phyloP scores from a whole-genome alignment of 495 filamentous ascomycete genomes.

The Cudoniella acicularis region DNA sequence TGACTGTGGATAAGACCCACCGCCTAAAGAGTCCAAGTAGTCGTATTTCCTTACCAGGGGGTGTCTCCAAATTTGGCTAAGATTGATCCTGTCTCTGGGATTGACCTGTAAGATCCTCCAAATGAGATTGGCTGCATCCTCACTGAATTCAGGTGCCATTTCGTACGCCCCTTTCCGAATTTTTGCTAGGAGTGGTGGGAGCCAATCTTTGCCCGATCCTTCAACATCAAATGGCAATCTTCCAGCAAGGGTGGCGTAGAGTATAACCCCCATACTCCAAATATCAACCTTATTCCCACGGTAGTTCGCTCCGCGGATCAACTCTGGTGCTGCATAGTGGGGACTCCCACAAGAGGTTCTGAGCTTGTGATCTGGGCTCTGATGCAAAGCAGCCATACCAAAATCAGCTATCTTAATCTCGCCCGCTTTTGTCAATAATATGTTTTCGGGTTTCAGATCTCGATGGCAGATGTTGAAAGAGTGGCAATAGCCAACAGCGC shows the following conservation, averaged over 20 bases:
- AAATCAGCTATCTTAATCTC: slow-evolving; percentile 94
- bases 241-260: slow-evolving; percentile 78
- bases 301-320: slow-evolving; percentile 68
- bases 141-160: slow-evolving; percentile 64
- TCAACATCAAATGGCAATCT: slow-evolving; percentile 79
- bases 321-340: slow-evolving; percentile 92
- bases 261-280: slow-evolving; percentile 91
- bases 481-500: slow-evolving; percentile 89
- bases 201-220: slow-evolving; percentile 28
- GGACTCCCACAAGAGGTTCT: slow-evolving; percentile 92
- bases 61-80: slow-evolving; percentile 79
- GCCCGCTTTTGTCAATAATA: slow-evolving; percentile 66
- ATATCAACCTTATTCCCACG: slow-evolving; percentile 82
- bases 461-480: slow-evolving; percentile 92
- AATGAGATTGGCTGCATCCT: slow-evolving; percentile 77
- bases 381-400: slow-evolving; percentile 93
- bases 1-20: slow-evolving; percentile 18
- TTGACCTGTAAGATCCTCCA: slow-evolving; percentile 66
- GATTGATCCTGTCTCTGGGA: slow-evolving; percentile 70
- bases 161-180: slow-evolving; percentile 68
- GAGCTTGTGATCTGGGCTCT: slow-evolving; percentile 63
- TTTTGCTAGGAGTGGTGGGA: slow-evolving; percentile 55
- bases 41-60: slow-evolving; percentile 79
- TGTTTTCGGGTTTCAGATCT: slow-evolving; percentile 97
- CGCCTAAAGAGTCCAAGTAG: slow-evolving; percentile 51